These are phyloP conservation scores for Chytriomyces hyalinus DNA, from an alignment of 192 early-diverging fungal species.

Conservation along the genomic window DNA sequence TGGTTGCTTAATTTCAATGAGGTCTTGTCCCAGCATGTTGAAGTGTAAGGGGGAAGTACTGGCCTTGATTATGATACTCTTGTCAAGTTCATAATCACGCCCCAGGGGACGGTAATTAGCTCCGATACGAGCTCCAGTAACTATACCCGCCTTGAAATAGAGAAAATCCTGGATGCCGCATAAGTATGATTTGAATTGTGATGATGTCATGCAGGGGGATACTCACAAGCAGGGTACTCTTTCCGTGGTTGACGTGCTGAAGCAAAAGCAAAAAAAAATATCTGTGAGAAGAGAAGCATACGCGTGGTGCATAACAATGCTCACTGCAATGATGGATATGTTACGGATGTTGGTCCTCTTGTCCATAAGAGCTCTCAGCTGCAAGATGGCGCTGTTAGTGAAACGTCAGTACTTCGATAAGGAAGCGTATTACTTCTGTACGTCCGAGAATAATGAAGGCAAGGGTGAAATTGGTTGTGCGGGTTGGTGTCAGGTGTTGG, in stretches of 20 bases:
- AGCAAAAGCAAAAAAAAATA: conserved; percentile 12
- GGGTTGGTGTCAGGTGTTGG: neutral
- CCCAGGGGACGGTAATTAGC: conserved; percentile 97
- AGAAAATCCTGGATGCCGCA: conserved; percentile 84
- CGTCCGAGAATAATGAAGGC: neutral
- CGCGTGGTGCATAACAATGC: neutral
- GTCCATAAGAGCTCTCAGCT: conserved; percentile 86
- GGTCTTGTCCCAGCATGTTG: conserved; percentile 82
- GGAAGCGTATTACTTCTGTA: conserved; percentile 22
- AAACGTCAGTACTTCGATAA: neutral
- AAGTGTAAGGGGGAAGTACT: conserved; percentile 99
- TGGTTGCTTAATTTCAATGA: conserved; percentile 87
- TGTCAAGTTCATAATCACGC: conserved; percentile 95
- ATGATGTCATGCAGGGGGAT: neutral
- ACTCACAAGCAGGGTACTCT: conserved; percentile 50
- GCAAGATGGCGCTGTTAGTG: neutral
- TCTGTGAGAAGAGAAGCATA: neutral
- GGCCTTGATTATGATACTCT: conserved; percentile 99
- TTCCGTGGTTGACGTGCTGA: conserved; percentile 98
- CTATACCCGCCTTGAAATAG: conserved; percentile 97
- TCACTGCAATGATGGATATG: conserved; percentile 97
- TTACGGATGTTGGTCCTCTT: conserved; percentile 93
- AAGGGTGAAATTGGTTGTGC: neutral
- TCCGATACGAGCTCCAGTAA: conserved; percentile 90
- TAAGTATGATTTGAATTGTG: conserved; percentile 59